Base-by-base conservation (phyloP, 768 basidiomycete species). In the Mycena rosella region DNA sequence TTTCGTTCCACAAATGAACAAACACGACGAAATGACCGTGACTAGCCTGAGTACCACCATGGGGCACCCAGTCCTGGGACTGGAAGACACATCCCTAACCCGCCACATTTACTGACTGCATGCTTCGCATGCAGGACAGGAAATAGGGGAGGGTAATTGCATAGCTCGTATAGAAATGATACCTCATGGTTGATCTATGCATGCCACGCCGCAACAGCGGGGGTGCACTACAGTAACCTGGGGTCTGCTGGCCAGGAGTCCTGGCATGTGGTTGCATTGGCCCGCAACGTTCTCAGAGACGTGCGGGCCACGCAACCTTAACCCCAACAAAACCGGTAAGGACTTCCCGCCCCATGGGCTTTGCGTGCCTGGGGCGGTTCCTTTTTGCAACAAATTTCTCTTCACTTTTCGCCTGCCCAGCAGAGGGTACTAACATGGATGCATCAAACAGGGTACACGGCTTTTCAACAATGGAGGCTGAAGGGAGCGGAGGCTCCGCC, bases 241-340 rank as follows among this genome's bases (percentile, higher is more conserved):
- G 62, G 62, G 62, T 63, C 62, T 44, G 62, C 62, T 34, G 53
- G 62, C 62, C 62, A 63, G 62, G 53, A 63, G 62, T 63, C 62
- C 62, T 63, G 53, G 62, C 62, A 55, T 63, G 62, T 34, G n/a
- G 22, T 26, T 14, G 24, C 10, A n/a, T 5, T 10, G 27, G 17
- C 18, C 20, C 10, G 38, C 40, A 7, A 18, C 29, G 55, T 40
- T 27, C 55, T 40, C 55, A 42, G 55, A 42, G 18, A 40, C 40
- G 11, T 42, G 5, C 10, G 11, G n/a, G 9, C 4, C n/a, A 44
- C 2, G 11, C 40, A 20, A 40, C 4, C 42, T 26, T 27, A 56
- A 56, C 55, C 55, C 55, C 55, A n/a, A n/a, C n/a, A n/a, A n/a
- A 56, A 26, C n/a, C 32, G 55, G 55, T 56, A n/a, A 56, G 55